A percentile compares a stretch with the other conserved stretches of the same genome.
Evolutionary conservation across 2,329 filamentous ascomycete species (phyloP).

Genomic region (Colletotrichum australisinense): DNA sequence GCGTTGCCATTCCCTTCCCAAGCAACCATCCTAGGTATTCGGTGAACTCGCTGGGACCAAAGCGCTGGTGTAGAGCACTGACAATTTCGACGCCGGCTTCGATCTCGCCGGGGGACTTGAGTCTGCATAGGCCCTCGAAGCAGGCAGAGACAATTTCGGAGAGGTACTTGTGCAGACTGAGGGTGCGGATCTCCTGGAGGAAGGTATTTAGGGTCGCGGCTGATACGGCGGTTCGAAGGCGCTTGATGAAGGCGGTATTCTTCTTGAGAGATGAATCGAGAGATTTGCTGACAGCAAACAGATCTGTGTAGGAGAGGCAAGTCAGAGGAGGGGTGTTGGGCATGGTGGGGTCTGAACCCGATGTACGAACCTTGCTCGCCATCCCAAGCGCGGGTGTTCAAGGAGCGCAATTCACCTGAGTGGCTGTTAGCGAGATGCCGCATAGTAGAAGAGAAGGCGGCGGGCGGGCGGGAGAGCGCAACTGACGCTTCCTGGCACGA

Average conservation of each 20-base stretch:
- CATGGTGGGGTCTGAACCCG: constrained; percentile 34
- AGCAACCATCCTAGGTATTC: constrained; percentile 92
- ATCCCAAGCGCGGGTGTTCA: constrained; percentile 90
- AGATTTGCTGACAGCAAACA: constrained; percentile 80
- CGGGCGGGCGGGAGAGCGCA: neutral
- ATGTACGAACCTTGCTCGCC: constrained; percentile 79
- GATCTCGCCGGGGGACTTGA: constrained; percentile 92
- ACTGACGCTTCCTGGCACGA: constrained; percentile 72
- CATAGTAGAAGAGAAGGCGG: neutral
- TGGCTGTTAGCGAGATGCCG: constrained; percentile 14
- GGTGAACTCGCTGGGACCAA: constrained; percentile 90
- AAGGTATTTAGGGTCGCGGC: constrained; percentile 84
- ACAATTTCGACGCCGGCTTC: constrained; percentile 92
- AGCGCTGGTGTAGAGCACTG: constrained; percentile 94
- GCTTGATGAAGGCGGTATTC: constrained; percentile 98
- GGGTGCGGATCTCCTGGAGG: constrained; percentile 86
- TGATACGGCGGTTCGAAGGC: constrained; percentile 89
- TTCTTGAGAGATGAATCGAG: constrained; percentile 97
- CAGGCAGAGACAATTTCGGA: constrained; percentile 97
- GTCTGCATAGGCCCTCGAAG: constrained; percentile 91
- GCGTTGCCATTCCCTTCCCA: constrained; percentile 89
- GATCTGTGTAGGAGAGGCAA: constrained; percentile 61
- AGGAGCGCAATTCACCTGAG: constrained; percentile 87
- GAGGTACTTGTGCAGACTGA: constrained; percentile 95
- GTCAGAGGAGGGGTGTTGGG: constrained; percentile 23